Evolutionary conservation across 768 basidiomycete genomes (phyloP).

Genomic region (Hemileccinum impolitum): DNA sequence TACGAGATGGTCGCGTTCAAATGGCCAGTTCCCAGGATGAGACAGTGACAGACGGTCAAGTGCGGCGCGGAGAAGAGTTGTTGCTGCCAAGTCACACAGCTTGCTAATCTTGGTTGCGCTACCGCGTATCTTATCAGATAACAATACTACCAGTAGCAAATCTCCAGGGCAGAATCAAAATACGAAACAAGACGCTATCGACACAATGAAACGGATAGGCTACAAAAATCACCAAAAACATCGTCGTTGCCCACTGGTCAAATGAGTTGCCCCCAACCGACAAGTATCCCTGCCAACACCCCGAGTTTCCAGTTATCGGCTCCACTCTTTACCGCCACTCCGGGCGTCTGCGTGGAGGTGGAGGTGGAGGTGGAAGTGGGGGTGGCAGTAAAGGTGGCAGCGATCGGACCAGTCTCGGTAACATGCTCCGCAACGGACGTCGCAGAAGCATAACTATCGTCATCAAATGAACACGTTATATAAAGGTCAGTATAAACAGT

Average conservation of each 20-base stretch:
- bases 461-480: background rate
- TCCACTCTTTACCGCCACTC: background rate
- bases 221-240: background rate
- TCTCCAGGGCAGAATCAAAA: background rate
- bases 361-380: background rate
- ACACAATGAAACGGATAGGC: background rate
- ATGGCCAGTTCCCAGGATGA: background rate
- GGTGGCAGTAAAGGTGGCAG: constrained; percentile 9
- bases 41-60: background rate
- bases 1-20: background rate
- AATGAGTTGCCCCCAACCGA: constrained; percentile 5
- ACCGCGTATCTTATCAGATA: constrained; percentile 21
- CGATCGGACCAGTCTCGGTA: constrained; percentile 43
- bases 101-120: background rate
- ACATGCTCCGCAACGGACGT: constrained; percentile 42
- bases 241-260: constrained; percentile 3
- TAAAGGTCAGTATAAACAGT: too few species aligned
- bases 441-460: constrained; percentile 40
- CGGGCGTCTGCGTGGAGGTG: background rate
- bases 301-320: constrained; percentile 1
- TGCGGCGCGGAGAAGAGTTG: background rate
- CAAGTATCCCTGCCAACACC: background rate
- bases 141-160: too few species aligned
- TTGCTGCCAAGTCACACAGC: constrained; percentile 15
- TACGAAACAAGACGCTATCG: too few species aligned